phyloP scores from a whole-genome alignment of 2,329 filamentous ascomycete genomes.

The Fusarium sp. region DNA sequence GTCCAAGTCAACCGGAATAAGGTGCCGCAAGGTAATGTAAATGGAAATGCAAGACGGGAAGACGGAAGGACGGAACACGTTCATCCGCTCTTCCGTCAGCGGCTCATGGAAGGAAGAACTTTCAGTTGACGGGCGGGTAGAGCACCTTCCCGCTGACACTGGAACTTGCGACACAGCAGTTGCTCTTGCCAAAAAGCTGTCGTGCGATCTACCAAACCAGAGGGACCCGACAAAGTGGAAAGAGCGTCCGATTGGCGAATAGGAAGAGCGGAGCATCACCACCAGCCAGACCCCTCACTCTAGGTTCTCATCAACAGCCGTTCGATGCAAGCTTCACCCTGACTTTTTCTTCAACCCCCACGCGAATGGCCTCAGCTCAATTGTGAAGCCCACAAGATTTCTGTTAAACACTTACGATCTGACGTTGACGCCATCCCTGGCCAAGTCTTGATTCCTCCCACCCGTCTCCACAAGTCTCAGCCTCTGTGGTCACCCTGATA shows the following conservation, averaged over 20 bases:
- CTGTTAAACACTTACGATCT: conserved; percentile 12
- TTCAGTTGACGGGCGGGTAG: background rate
- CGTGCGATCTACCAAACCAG: conserved; percentile 8
- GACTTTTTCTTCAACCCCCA: conserved; percentile 2
- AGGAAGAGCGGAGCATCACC: background rate
- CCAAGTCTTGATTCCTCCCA: conserved; percentile 9
- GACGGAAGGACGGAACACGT: conserved; percentile 21
- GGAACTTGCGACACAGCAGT: background rate
- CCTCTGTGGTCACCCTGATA: background rate
- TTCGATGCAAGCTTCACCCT: background rate
- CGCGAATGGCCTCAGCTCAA: background rate
- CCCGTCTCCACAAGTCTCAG: background rate
- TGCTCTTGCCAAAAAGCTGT: conserved; percentile 11
- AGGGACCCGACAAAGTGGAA: conserved; percentile 15
- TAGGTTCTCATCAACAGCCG: background rate
- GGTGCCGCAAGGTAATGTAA: background rate
- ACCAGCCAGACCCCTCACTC: background rate
- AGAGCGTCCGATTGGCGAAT: conserved; percentile 30
- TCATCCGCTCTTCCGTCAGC: conserved; percentile 22
- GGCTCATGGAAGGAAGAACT: background rate
- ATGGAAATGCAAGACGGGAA: conserved; percentile 21
- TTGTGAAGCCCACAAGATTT: background rate
- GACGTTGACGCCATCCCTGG: conserved; percentile 11
- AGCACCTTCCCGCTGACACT: conserved; percentile 2
- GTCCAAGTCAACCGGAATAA: background rate